These are phyloP conservation scores for Mayamaea pseudoterrestris DNA, from an alignment of 108 stramenopile genomes.

Conservation along the genomic window DNA sequence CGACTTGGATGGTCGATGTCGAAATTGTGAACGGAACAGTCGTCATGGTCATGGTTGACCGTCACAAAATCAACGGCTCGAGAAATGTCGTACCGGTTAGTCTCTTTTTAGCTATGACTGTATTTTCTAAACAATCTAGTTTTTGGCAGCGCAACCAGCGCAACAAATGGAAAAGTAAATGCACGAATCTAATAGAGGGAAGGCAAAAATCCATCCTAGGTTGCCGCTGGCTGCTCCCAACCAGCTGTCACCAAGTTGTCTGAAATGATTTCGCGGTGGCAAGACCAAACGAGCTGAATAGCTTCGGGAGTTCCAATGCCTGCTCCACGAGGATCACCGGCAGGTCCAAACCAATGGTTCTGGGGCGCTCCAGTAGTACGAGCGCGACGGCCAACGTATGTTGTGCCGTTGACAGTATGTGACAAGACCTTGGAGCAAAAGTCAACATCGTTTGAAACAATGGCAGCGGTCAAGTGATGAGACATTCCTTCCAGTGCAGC, in stretches of 20 bases:
- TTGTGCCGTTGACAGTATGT: constrained; percentile 96
- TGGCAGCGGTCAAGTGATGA: constrained; percentile 95
- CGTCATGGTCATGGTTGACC: too few species aligned
- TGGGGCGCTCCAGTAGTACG: constrained; percentile 98
- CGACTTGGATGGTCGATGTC: too few species aligned
- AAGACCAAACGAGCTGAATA: constrained; percentile 94
- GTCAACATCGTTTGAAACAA: constrained; percentile 85
- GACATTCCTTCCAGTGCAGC: constrained; percentile 88
- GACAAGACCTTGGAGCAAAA: constrained; percentile 81
- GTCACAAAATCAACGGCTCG: too few species aligned
- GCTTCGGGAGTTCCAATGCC: constrained; percentile 98
- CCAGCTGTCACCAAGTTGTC: constrained; percentile 61
- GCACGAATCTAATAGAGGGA: too few species aligned
- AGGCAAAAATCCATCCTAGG: too few species aligned
- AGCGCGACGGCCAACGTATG: constrained; percentile 90
- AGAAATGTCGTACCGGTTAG: too few species aligned
- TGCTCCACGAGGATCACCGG: constrained; percentile 83
- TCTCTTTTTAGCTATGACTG: too few species aligned
- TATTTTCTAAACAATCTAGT: too few species aligned
- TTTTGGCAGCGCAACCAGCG: too few species aligned
- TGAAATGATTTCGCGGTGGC: constrained; percentile 94
- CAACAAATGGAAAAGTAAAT: too few species aligned
- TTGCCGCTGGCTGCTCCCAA: constrained; percentile 44
- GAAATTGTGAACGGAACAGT: too few species aligned
- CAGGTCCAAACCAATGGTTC: constrained; percentile 99